Base-by-base conservation (phyloP, 179 eudicot species). In the Beta lomatogona region DNA sequence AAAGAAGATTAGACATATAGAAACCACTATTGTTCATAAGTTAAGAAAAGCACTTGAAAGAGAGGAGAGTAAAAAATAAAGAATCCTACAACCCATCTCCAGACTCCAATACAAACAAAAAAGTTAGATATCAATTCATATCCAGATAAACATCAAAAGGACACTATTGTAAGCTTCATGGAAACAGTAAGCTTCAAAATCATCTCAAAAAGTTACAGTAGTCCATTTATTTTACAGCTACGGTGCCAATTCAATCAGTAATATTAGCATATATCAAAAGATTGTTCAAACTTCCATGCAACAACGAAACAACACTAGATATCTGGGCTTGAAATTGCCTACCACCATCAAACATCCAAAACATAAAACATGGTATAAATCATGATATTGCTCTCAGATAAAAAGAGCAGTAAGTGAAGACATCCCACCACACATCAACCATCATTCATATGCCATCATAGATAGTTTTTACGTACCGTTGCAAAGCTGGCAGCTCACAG, bases 401-500 rank as follows among this genome's bases (percentile, higher is more conserved):
- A 9, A 28, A 48, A 28, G 22, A 13, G 10, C 45, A 55, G 15
- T 45, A 59, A 58, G 41, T 70, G n/a, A 55, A 44, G 15, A 73
- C 21, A 73, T 46, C 25, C 50, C 52, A 73, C 18, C 71, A 46
- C 22, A 46, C 22, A 80, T 11, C 25, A 64, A 79, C 75, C 41
- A 73, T 60, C 72, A 79, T 58, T 74, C 52, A 73, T 3, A 73
- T 44, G 36, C 21, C 70, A 77, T 6, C 53, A 78, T 69, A 44
- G 66, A 64, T 16, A 55, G 2, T 19, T 12, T 69, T 57, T 21
- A 76, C 85, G 83, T 94, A 97, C 99, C 99, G 79, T 88, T 81
- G 83, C 99, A 97, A 72, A 75, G 73, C 79, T 83, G 87, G 88
- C 99, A 97, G 88, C 89, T 88, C 84, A 93, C 94, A 77, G 99